Base-by-base conservation (phyloP, 768 basidiomycete genomes). In the Asterophora parasitica region DNA sequence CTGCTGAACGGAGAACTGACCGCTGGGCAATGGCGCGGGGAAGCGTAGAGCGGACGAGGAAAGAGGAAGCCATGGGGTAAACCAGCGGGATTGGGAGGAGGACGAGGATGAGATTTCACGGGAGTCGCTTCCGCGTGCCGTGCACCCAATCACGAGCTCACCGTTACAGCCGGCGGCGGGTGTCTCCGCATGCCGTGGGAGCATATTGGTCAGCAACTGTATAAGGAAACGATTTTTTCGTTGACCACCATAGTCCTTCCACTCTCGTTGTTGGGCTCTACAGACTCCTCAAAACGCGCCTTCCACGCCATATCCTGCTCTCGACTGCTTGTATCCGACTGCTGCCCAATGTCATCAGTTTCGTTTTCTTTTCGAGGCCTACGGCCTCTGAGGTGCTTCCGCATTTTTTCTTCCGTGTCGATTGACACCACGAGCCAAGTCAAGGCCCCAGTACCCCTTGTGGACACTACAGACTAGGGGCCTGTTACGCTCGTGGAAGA, bases 401-500 rank as follows among this genome's bases (percentile, higher is more conserved):
- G 35, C 12, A 26, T 12, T 12, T 31, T 31, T 9, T 31, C 9
- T 34, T 11, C 7, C 7, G 13, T 16, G 19, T 35, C 15, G 8
- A 15, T 23, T 16, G 4, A 42, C 6, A 48, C 76, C 76, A 78
- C 68, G 71, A 71, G 76, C 79, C 72, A 68, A 78, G 82, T 84
- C 82, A 84, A 83, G 82, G 76, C 73, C 68, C 72, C 67, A 69
- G 72, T 70, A 62, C 55, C 60, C 32, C 41, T 58, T 58, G 32
- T 57, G 56, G 52, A 55, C 31, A 28, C 26, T 38, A 52, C 49
- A 78, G 67, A 67, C 66, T 71, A 59, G 67, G 75, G 72, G 75
- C 71, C 77, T 83, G 82, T 84, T 84, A 84, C 81, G 81, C 77
- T 79, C 69, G 74, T 84, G 82, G 82, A 78, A 84, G 53, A 84